These are phyloP conservation scores for Pseudonectria foliicola DNA, from an alignment of 2,329 filamentous ascomycete species.

Conservation along the genomic window DNA sequence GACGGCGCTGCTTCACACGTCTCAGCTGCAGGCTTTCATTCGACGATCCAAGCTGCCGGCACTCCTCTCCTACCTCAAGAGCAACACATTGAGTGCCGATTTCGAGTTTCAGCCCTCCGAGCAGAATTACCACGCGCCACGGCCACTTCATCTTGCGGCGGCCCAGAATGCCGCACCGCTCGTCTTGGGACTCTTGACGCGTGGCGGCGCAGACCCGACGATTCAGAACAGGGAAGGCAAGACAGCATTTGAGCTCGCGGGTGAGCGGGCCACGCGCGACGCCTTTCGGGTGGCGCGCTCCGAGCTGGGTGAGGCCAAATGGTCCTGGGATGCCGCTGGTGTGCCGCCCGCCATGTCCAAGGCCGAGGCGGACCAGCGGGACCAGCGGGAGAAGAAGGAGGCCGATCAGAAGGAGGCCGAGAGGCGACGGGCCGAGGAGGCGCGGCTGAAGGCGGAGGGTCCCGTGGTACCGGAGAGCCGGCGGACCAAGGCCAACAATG, in stretches of 20 bases:
- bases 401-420: slow-evolving; percentile 61
- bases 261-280: slow-evolving; percentile 78
- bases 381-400: slow-evolving; percentile 63
- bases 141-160: slow-evolving; percentile 78
- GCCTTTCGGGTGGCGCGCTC: slow-evolving; percentile 83
- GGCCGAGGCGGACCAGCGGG: slow-evolving; percentile 62
- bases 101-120: slow-evolving; percentile 70
- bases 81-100: slow-evolving; percentile 61
- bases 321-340: slow-evolving; percentile 70
- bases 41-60: slow-evolving; percentile 85
- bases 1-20: slow-evolving; percentile 72
- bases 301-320: slow-evolving; percentile 69
- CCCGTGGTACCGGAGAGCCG: slow-evolving; percentile 45
- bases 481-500: slow-evolving; percentile 45
- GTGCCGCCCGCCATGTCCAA: slow-evolving; percentile 67
- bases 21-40: slow-evolving; percentile 81
- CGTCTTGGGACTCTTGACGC: slow-evolving; percentile 68
- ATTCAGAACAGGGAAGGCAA: slow-evolving; percentile 67
- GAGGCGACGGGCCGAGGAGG: slow-evolving; percentile 66
- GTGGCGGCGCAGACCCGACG: slow-evolving; percentile 68
- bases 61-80: slow-evolving; percentile 73
- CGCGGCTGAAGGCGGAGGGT: slow-evolving; percentile 62
- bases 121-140: slow-evolving; percentile 72
- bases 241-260: slow-evolving; percentile 78
- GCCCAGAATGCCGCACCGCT: slow-evolving; percentile 71